Conservation (phyloP, 1,284 basidiomycete genomes). For the Agaricales sp. region DNA sequence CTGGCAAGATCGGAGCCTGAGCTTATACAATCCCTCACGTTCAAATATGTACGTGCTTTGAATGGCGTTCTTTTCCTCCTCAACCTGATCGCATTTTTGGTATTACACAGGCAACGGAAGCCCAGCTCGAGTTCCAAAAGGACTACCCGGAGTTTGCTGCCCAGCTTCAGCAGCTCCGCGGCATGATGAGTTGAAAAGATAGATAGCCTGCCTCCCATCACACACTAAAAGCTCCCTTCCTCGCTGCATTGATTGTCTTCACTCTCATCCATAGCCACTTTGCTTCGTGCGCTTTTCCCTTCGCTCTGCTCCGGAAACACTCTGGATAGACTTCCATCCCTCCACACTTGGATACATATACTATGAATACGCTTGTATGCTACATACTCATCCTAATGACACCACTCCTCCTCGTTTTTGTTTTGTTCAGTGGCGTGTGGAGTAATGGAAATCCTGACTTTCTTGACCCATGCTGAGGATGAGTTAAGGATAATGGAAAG, state of each 20-base stretch:
- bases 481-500: too few relatives aligned
- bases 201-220: neutral
- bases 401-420: neutral
- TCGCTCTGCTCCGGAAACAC: too few relatives aligned
- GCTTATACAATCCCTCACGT: conserved; percentile 82
- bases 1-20: conserved; percentile 90
- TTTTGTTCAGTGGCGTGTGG: neutral
- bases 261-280: neutral
- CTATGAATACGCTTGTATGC: neutral
- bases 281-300: neutral
- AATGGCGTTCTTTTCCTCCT: conserved; percentile 6
- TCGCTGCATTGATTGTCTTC: neutral
- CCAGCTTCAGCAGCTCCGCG: conserved; percentile 40
- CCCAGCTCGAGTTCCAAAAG: conserved; percentile 75
- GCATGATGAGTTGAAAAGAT: conserved; percentile 16
- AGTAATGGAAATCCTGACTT: too few relatives aligned
- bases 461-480: too few relatives aligned
- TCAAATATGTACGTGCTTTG: conserved; percentile 54
- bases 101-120: conserved; percentile 53
- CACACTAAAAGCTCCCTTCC: neutral
- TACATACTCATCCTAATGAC: neutral
- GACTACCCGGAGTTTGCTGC: conserved; percentile 78
- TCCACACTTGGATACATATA: neutral
- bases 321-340: neutral
- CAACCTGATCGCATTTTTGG: conserved; percentile 5